phyloP scores from a whole-genome alignment of 208 protist species.

The Perkinsela sp. region DNA sequence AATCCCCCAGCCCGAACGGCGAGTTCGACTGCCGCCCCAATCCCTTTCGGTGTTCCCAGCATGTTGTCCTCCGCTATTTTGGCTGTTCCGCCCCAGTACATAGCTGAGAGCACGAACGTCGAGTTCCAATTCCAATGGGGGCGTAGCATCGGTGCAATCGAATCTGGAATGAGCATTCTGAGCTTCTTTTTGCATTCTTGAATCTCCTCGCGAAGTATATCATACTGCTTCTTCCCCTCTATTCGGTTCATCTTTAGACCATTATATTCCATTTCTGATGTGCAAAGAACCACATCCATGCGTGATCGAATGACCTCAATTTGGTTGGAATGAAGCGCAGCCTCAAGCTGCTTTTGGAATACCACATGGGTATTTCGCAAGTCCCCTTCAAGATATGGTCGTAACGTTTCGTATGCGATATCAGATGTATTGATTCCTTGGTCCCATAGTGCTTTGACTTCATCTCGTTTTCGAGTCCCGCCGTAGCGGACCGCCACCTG shows the following conservation, averaged over 20 bases:
- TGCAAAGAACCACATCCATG: slow-evolving; percentile 64
- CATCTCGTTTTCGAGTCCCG: slow-evolving; percentile 55
- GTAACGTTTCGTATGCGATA: slow-evolving; percentile 40
- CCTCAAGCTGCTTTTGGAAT: slow-evolving; percentile 60
- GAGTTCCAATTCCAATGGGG: slow-evolving; percentile 75
- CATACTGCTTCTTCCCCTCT: slow-evolving; percentile 33
- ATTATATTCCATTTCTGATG: slow-evolving; percentile 74
- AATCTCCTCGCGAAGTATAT: slow-evolving; percentile 32
- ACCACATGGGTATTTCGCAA: slow-evolving; percentile 65
- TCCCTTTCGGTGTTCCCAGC: neutral
- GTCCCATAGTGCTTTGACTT: slow-evolving; percentile 57
- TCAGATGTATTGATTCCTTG: slow-evolving; percentile 58
- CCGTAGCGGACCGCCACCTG: slow-evolving; percentile 63
- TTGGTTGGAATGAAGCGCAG: slow-evolving; percentile 32
- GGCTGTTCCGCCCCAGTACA: slow-evolving; percentile 60
- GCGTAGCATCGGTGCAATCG: slow-evolving; percentile 40
- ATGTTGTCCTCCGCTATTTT: slow-evolving; percentile 11
- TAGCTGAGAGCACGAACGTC: slow-evolving; percentile 42
- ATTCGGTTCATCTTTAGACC: slow-evolving; percentile 60
- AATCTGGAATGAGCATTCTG: slow-evolving; percentile 26
- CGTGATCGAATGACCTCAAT: slow-evolving; percentile 35
- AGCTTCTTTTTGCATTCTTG: slow-evolving; percentile 20
- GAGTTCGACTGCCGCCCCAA: slow-evolving; percentile 1
- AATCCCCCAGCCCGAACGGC: neutral
- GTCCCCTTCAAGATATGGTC: slow-evolving; percentile 59